Percentiles rank a stretch among this genome's conserved stretches.
Conservation (phyloP, 2,329 filamentous ascomycete genomes). For the Chaetomium sp. region DNA sequence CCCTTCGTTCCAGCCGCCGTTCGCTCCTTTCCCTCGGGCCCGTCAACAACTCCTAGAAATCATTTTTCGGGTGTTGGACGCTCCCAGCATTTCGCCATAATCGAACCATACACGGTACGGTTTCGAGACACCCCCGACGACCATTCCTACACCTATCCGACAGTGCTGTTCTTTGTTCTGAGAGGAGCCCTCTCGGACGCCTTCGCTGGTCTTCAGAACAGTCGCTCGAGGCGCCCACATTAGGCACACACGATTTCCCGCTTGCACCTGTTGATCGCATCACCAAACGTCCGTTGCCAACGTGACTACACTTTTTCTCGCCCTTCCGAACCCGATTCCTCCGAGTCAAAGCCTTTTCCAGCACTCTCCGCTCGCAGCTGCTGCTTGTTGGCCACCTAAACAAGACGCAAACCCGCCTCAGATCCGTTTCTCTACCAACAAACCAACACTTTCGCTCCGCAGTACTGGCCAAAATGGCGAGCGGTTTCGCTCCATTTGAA, state of each 20-base stretch:
- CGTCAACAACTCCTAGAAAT: neutral
- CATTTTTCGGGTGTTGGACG: neutral
- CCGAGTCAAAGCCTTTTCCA: neutral
- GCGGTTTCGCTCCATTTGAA: slow-evolving; percentile 39
- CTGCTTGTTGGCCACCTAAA: neutral
- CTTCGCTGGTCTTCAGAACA: slow-evolving; percentile 60
- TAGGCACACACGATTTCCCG: neutral
- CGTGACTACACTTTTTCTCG: neutral
- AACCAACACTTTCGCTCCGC: neutral
- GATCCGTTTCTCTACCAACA: neutral
- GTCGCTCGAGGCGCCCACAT: slow-evolving; percentile 31
- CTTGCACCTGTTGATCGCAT: slow-evolving; percentile 5
- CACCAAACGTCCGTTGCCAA: neutral
- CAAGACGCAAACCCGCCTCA: neutral
- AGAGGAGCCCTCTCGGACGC: slow-evolving; percentile 53
- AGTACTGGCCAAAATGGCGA: slow-evolving; percentile 49
- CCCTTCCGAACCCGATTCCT: neutral
- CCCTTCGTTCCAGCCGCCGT: slow-evolving; percentile 8
- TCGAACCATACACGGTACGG: neutral
- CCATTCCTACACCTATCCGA: slow-evolving; percentile 10
- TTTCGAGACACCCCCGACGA: slow-evolving; percentile 16
- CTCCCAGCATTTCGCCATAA: neutral
- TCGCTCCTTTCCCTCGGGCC: slow-evolving; percentile 12
- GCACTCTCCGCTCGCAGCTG: neutral
- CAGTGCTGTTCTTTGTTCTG: slow-evolving; percentile 43